phyloP scores from a whole-genome alignment of 352 stramenopile species.

The Phytopythium ostracodes region DNA sequence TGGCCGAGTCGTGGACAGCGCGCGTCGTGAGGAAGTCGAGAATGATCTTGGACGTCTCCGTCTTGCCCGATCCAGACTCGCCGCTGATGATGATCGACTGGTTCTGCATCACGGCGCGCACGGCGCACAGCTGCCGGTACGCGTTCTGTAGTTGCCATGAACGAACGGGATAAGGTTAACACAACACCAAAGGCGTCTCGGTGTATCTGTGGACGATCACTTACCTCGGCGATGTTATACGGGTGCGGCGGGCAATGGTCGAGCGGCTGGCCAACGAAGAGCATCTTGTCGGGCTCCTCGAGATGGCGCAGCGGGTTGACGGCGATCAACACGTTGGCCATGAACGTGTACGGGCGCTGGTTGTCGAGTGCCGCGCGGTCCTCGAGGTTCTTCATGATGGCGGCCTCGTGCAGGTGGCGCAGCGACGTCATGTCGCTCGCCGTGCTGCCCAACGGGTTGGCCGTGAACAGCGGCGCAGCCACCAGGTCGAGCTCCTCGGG shows the following conservation, averaged over 20 bases:
- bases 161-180: conserved; percentile 6
- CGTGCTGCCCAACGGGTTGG: conserved; percentile 75
- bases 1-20: conserved; percentile 42
- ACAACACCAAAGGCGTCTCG: conserved; percentile 15
- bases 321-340: conserved; percentile 84
- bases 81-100: conserved; percentile 95
- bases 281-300: conserved; percentile 65
- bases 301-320: conserved; percentile 79
- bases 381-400: conserved; percentile 85
- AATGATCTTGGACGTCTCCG: conserved; percentile 94
- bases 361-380: conserved; percentile 72
- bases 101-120: conserved; percentile 84
- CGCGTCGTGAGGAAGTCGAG: conserved; percentile 81
- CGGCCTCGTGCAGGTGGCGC: conserved; percentile 79
- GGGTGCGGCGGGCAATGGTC: conserved; percentile 73
- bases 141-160: conserved; percentile 27
- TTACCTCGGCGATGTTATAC: conserved; percentile 74
- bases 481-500: conserved; percentile 39
- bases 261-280: conserved; percentile 63
- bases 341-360: conserved; percentile 84
- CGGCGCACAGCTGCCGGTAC: conserved; percentile 78
- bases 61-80: conserved; percentile 94
- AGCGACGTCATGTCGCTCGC: conserved; percentile 83
- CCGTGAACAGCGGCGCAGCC: conserved; percentile 48
- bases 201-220: background rate